Evolutionary conservation across 2,329 filamentous ascomycete species (phyloP).

Genomic region (Fusarium austroafricanum): DNA sequence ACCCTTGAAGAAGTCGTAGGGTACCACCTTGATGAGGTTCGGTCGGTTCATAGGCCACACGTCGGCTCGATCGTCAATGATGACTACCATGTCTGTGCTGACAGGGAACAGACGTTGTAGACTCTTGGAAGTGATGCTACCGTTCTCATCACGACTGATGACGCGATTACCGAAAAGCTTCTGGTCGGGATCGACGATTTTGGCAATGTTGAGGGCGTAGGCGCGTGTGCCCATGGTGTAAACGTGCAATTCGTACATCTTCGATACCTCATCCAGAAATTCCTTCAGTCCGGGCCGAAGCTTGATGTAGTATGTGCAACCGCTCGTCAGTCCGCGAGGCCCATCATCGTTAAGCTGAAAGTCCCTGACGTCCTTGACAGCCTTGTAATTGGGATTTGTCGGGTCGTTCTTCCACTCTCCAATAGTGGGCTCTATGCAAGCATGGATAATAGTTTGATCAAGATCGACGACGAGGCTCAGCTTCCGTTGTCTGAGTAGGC

Average conservation of each 20-base stretch:
- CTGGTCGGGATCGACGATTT: conserved; percentile 89
- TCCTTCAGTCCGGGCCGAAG: conserved; percentile 86
- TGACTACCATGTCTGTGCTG: conserved; percentile 98
- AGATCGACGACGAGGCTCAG: conserved; percentile 95
- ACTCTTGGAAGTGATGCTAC: conserved; percentile 90
- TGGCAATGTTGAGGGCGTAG: conserved; percentile 92
- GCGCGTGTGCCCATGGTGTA: conserved; percentile 99
- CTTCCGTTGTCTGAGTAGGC: conserved; percentile 83
- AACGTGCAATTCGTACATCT: conserved; percentile 93
- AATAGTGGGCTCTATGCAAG: conserved; percentile 95
- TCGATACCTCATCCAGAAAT: conserved; percentile 82
- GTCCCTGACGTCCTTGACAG: conserved; percentile 86
- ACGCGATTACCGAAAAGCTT: conserved; percentile 94
- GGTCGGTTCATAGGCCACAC: conserved; percentile 92
- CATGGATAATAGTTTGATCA: conserved; percentile 98
- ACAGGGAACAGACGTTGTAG: conserved; percentile 92
- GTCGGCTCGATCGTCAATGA: conserved; percentile 96
- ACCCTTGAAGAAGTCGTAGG: conserved; percentile 98
- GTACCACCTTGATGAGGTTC: conserved; percentile 93
- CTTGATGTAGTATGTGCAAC: conserved; percentile 99
- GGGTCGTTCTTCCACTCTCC: conserved; percentile 94
- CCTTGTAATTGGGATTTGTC: conserved; percentile 88
- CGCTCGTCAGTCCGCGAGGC: conserved; percentile 72
- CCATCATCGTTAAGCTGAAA: conserved; percentile 93
- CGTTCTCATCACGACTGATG: conserved; percentile 96